These are phyloP conservation scores for Ophiostoma populinum DNA, from an alignment of 2,329 filamentous ascomycete genomes.

Conservation along the genomic window DNA sequence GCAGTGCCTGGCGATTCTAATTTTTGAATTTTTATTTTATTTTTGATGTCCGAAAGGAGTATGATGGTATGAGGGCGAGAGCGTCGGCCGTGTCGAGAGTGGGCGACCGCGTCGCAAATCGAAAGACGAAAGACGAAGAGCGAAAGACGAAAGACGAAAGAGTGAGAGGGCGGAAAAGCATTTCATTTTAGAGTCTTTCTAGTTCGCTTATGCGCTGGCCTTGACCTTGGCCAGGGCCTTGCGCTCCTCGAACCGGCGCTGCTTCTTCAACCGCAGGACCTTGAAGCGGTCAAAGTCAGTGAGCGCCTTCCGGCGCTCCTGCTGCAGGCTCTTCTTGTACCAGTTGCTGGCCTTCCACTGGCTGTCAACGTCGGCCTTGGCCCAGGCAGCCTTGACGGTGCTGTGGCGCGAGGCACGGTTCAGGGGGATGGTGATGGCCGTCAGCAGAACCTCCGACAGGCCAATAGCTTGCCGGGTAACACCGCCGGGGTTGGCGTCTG, in stretches of 20 bases:
- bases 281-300: constrained; percentile 99
- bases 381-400: constrained; percentile 76
- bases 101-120: not conserved
- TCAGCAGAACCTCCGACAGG: constrained; percentile 73
- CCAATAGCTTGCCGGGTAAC: constrained; percentile 77
- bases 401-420: constrained; percentile 71
- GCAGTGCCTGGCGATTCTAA: not conserved
- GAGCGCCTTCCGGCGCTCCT: constrained; percentile 72
- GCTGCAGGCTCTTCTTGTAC: constrained; percentile 83
- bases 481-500: constrained; percentile 51
- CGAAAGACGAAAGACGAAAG: not conserved
- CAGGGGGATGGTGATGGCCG: constrained; percentile 72
- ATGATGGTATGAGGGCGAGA: not conserved
- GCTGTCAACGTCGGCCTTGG: constrained; percentile 74
- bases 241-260: constrained; percentile 94
- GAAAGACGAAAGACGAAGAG: not conserved
- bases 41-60: not conserved
- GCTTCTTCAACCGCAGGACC: constrained; percentile 98
- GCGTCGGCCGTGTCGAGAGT: not conserved
- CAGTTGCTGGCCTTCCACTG: constrained; percentile 87
- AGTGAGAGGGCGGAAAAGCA: constrained; percentile 1
- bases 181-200: not conserved
- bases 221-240: constrained; percentile 92
- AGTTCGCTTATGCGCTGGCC: constrained; percentile 48
- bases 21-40: constrained; percentile 2